Evolutionary conservation across 495 filamentous ascomycete species (phyloP).

Genomic region (Aspergillus cavernicola): DNA sequence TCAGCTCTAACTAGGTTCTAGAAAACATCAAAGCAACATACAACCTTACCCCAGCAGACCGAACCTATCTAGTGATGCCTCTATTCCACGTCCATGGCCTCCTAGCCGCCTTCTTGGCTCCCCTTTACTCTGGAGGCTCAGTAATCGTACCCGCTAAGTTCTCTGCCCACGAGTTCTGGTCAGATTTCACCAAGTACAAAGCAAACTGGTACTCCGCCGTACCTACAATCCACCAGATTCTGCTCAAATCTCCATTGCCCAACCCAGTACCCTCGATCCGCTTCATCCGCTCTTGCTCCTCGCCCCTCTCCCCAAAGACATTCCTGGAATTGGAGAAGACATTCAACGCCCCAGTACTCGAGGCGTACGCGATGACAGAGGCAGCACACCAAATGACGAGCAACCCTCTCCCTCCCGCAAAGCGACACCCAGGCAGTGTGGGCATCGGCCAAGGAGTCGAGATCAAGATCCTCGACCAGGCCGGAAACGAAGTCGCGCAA

Average conservation of each 20-base stretch:
- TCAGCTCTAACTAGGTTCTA: slow-evolving; percentile 18
- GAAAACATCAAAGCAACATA: slow-evolving; percentile 75
- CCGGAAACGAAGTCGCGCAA: slow-evolving; percentile 56
- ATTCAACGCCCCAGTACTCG: slow-evolving; percentile 74
- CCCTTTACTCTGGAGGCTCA: slow-evolving; percentile 66
- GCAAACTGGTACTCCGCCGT: slow-evolving; percentile 90
- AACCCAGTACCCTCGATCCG: slow-evolving; percentile 65
- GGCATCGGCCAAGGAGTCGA: slow-evolving; percentile 79
- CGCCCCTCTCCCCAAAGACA: slow-evolving; percentile 69
- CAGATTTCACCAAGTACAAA: slow-evolving; percentile 60
- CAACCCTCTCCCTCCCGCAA: slow-evolving; percentile 71
- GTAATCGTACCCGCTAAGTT: slow-evolving; percentile 71
- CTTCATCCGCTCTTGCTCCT: slow-evolving; percentile 85
- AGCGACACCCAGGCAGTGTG: slow-evolving; percentile 73
- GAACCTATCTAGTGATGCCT: slow-evolving; percentile 86
- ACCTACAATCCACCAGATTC: slow-evolving; percentile 84
- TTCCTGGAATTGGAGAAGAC: slow-evolving; percentile 70
- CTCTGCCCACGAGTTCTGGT: slow-evolving; percentile 82
- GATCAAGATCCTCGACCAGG: slow-evolving; percentile 66
- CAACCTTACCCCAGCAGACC: slow-evolving; percentile 59
- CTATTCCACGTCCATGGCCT: slow-evolving; percentile 87
- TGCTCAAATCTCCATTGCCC: slow-evolving; percentile 66
- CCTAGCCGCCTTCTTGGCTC: slow-evolving; percentile 72
- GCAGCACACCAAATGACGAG: slow-evolving; percentile 87
- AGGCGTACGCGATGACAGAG: slow-evolving; percentile 92